Conservation (phyloP, 2,329 filamentous ascomycete species). For the Hypoxylon sp. region DNA sequence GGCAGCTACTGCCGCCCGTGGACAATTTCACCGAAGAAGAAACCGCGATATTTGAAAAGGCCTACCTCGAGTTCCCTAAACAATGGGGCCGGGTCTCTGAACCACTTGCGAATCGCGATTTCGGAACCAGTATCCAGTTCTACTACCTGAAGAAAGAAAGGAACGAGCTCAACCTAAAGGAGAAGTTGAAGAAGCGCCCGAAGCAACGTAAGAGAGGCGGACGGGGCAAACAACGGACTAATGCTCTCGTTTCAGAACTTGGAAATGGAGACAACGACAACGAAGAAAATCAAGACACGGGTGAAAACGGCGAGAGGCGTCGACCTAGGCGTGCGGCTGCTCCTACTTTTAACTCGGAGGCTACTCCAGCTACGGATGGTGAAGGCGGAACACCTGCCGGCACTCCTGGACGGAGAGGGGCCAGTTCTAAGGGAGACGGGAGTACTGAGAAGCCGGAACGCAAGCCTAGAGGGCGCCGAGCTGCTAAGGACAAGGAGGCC, state of each 20-base stretch:
- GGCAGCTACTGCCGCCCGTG: slow-evolving; percentile 79
- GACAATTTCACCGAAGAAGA: slow-evolving; percentile 84
- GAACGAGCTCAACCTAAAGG: slow-evolving; percentile 81
- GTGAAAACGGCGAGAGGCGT: slow-evolving; percentile 72
- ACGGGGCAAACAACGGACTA: slow-evolving; percentile 72
- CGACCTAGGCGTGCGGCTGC: slow-evolving; percentile 76
- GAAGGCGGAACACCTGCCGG: slow-evolving; percentile 71
- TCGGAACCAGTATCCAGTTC: slow-evolving; percentile 86
- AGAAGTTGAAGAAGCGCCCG: slow-evolving; percentile 77
- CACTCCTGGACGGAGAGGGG: slow-evolving; percentile 70
- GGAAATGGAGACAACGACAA: slow-evolving; percentile 71
- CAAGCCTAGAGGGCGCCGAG: slow-evolving; percentile 60
- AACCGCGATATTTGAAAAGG: slow-evolving; percentile 77
- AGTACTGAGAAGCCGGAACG: slow-evolving; percentile 62
- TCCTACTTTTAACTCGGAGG: slow-evolving; percentile 79
- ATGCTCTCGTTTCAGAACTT: slow-evolving; percentile 76
- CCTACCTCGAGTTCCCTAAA: slow-evolving; percentile 82
- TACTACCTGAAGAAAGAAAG: slow-evolving; percentile 88
- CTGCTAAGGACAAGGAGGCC: slow-evolving; percentile 57
- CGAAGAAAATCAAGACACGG: slow-evolving; percentile 69
- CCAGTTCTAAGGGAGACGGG: slow-evolving; percentile 60
- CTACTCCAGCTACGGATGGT: slow-evolving; percentile 69
- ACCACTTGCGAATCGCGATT: slow-evolving; percentile 75
- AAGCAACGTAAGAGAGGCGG: slow-evolving; percentile 70
- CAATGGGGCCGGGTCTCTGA: slow-evolving; percentile 86